These are phyloP conservation scores for Rugonectria rugulosa DNA, from an alignment of 2,329 filamentous ascomycete genomes.

Conservation along the genomic window DNA sequence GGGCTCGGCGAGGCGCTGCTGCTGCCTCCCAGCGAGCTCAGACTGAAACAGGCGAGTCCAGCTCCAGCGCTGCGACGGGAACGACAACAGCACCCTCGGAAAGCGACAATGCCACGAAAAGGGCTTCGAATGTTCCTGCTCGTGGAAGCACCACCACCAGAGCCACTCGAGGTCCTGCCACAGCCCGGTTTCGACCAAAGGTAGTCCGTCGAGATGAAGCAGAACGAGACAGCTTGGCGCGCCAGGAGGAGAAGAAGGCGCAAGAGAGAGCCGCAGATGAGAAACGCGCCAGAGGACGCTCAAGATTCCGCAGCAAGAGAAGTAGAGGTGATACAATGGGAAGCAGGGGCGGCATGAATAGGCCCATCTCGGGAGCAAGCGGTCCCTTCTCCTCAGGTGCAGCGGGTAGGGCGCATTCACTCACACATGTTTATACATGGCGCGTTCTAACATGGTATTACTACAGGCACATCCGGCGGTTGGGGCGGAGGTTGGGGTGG, in stretches of 20 bases:
- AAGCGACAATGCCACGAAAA: conserved; percentile 24
- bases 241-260: conserved; percentile 53
- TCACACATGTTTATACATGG: background rate
- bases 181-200: conserved; percentile 56
- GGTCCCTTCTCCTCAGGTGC: conserved; percentile 49
- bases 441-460: conserved; percentile 16
- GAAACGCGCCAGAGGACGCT: conserved; percentile 47
- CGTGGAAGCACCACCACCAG: conserved; percentile 46
- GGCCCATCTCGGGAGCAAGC: conserved; percentile 46
- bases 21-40: conserved; percentile 36
- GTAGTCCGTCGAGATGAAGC: conserved; percentile 59
- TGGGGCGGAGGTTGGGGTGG: conserved; percentile 40
- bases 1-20: conserved; percentile 42
- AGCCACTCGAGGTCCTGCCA: conserved; percentile 45
- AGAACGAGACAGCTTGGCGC: conserved; percentile 56
- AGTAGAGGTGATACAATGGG: conserved; percentile 56
- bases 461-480: conserved; percentile 35
- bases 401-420: conserved; percentile 33
- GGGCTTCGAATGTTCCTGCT: conserved; percentile 36
- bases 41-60: conserved; percentile 28
- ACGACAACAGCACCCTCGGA: conserved; percentile 27
- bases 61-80: conserved; percentile 25
- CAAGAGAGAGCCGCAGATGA: conserved; percentile 51
- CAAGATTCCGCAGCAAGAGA: conserved; percentile 51
- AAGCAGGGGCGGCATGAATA: conserved; percentile 47